Percentiles rank a stretch among this genome's conserved stretches.
These are phyloP conservation scores for Kwoniella botswanensis DNA, from an alignment of 768 basidiomycete genomes.

Conservation along the genomic window DNA sequence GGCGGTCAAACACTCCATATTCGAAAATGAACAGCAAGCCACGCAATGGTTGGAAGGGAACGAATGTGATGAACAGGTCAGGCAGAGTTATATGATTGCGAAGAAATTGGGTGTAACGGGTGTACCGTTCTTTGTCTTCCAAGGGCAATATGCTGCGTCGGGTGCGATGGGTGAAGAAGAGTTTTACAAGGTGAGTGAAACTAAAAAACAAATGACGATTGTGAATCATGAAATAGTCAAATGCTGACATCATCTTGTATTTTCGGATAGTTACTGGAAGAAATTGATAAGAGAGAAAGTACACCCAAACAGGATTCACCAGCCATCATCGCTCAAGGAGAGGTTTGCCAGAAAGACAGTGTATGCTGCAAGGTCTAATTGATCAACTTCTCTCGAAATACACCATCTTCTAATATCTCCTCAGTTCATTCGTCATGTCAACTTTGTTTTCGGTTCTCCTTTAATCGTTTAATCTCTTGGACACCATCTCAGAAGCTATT, in stretches of 20 bases:
- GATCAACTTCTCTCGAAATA: neutral
- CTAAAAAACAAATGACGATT: too few relatives aligned
- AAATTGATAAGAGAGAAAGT: slow-evolving; percentile 24
- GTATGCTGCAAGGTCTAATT: neutral
- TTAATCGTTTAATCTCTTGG: too few relatives aligned
- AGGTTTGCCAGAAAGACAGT: neutral
- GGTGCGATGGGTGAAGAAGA: slow-evolving; percentile 43
- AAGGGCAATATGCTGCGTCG: slow-evolving; percentile 41
- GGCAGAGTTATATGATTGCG: slow-evolving; percentile 34
- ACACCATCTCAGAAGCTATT: too few relatives aligned
- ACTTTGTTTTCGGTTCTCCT: too few relatives aligned
- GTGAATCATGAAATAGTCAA: too few relatives aligned
- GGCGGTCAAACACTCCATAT: slow-evolving; percentile 34
- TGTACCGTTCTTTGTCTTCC: slow-evolving; percentile 48
- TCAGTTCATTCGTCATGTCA: too few relatives aligned
- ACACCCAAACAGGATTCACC: slow-evolving; percentile 13
- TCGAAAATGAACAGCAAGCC: slow-evolving; percentile 24
- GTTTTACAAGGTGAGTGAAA: slow-evolving; percentile 41
- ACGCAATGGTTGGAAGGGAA: slow-evolving; percentile 30
- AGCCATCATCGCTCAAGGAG: neutral
- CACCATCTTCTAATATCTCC: too few relatives aligned
- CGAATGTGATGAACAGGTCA: slow-evolving; percentile 39
- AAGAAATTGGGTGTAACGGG: slow-evolving; percentile 40
- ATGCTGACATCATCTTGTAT: neutral
- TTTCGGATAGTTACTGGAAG: slow-evolving; percentile 17